Evolutionary conservation across 768 basidiomycete species (phyloP), one percentile per base, ranked within the genome.

Genomic region (Boletellus emodensis): DNA sequence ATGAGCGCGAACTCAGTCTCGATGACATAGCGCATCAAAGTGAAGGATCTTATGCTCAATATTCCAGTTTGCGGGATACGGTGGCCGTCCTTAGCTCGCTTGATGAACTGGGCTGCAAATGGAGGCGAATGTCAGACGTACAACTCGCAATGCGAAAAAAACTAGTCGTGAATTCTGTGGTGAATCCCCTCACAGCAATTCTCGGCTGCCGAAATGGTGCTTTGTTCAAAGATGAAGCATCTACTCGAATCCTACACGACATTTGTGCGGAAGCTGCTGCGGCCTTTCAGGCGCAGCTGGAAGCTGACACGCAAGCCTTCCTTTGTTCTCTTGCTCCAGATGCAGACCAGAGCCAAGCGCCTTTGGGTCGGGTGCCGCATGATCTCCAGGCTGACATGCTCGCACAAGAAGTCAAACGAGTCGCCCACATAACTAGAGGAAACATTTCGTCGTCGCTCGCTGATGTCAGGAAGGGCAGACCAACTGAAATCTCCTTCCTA

Each of bases 111-210:
- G 71, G 79, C 14, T 72, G 82, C 14, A 71, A 72, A 6, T 89
- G 90, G 83, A 72, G 73, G 26, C 79, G 88, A 1, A 80, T 87
- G 54, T 72, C 79, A 2, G 74, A 84, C 15, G 62, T 95, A 18
- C 83, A 91, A 54, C 71, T 82, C 28, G 72, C 76, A 20, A 79
- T 94, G 71, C 83, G 87, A 35, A 82, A 82, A 53, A 94, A 93
- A 70, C 71, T 96, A 39, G 90, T 85, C 28, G 79, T 89, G 51
- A 91, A 95, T 64, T 73, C 84, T 12, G 76, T 83, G 57, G 80
- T 97, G 66, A 93, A 96, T 61, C 84, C 95, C 2, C 76, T 97
- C 49, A 90, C 93, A 0, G 87, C 90, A 9, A 64, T 97, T 20
- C 71, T 92, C 54, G 81, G 82, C 28, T 87, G 92, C 60, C 75